Conservation (phyloP, 352 stramenopile species). For the Phytophthora megakarya region DNA sequence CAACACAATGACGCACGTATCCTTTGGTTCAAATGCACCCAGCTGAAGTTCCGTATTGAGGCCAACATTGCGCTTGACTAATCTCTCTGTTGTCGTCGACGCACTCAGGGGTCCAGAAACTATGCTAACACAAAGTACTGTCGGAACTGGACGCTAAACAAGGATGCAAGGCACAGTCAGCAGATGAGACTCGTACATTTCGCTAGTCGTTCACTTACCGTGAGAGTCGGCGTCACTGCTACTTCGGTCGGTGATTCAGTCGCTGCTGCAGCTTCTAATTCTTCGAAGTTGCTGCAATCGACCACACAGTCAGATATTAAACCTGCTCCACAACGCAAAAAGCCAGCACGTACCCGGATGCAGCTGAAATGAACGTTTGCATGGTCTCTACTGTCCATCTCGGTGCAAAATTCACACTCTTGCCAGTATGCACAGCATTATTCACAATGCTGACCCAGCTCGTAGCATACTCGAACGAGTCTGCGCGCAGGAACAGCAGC, state of each 20-base stretch:
- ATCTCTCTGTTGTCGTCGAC: constrained; percentile 43
- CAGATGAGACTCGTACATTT: background rate
- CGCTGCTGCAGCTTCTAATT: constrained; percentile 21
- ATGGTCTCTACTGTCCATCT: constrained; percentile 75
- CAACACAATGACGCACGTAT: constrained; percentile 70
- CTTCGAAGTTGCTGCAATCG: constrained; percentile 43
- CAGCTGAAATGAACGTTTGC: constrained; percentile 72
- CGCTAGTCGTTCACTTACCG: constrained; percentile 21
- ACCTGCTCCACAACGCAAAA: background rate
- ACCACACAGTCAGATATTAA: background rate
- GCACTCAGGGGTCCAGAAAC: constrained; percentile 36
- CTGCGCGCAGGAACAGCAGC: constrained; percentile 79
- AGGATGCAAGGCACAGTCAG: constrained; percentile 1
- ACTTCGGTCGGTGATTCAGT: constrained; percentile 32
- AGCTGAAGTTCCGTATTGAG: constrained; percentile 56
- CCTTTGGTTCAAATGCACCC: constrained; percentile 55
- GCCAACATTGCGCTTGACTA: constrained; percentile 71
- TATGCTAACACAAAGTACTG: constrained; percentile 69
- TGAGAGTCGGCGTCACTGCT: constrained; percentile 2
- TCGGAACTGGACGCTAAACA: constrained; percentile 34
- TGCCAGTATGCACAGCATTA: constrained; percentile 74
- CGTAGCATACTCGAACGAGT: constrained; percentile 69
- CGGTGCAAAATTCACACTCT: constrained; percentile 63
- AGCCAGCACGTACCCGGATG: constrained; percentile 50
- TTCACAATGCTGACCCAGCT: constrained; percentile 84